Evolutionary conservation across 176 grass and related monocot species (phyloP), one percentile per base, ranked within the genome.

Genomic region (Rhynchospora breviuscula): DNA sequence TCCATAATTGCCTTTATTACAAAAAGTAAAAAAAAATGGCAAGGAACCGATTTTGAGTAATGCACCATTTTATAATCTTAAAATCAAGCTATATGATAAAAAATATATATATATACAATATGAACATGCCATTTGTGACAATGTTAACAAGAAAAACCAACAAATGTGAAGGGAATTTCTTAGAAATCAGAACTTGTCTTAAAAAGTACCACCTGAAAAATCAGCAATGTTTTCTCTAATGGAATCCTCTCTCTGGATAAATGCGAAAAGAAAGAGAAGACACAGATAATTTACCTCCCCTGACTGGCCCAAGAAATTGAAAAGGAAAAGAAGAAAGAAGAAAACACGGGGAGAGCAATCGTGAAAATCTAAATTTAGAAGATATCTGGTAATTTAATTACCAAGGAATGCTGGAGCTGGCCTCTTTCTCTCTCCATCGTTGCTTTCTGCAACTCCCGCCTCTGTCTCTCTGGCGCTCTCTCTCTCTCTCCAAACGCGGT

Each of bases 161-260:
- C 15, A 59, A 78, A 80, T 22, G 4, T 14, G 4, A 33, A 80
- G 3, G 43, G 35, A 19, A n/a, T 60, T 12, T 54, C 11, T 52
- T 77, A 77, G 47, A 82, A 82, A 66, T n/a, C n/a, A n/a, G n/a
- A n/a, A n/a, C n/a, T n/a, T n/a, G n/a, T n/a, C n/a, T n/a, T n/a
- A n/a, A n/a, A n/a, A n/a, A 15, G 26, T 14, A 31, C 2, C 60
- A 82, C 43, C 60, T 45, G 43, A 63, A 63, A 82, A 64, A 25
- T 82, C 40, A 5, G 7, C 46, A 64, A 82, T 82, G 61, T 48
- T 65, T 29, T 64, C 35, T 82, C 60, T 15, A 23, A 52, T 26
- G 58, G 79, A 82, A 63, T 81, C 46, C 79, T 46, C 59, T 81
- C 43, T 8, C 44, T 60, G 59, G 59, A 65, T 26, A 63, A 82